Base-by-base conservation (phyloP, 2,329 filamentous ascomycete genomes). In the Fusarium chlamydosporum region DNA sequence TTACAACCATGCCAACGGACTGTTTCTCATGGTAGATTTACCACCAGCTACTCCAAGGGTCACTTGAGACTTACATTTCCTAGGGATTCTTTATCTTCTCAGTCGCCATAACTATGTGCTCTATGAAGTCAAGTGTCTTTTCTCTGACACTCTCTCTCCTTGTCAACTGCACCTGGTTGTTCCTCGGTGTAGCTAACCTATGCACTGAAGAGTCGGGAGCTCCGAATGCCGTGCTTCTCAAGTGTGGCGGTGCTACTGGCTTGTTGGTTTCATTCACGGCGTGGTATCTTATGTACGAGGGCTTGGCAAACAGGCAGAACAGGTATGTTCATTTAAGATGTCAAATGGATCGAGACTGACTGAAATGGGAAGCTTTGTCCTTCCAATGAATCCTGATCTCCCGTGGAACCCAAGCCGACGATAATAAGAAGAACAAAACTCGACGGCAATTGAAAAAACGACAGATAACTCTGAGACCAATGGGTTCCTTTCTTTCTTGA, bases 201-300 rank as follows among this genome's bases (percentile, higher is more conserved):
- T 61, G 10, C 7, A 61, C 59, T 13, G 45, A 61, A n/a, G 56
- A 61, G 3, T 46, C 40, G 0, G 59, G 59, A 1, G 56, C 46
- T 20, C 56, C 59, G 0, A 61, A 37, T 3, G n/a, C 40, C 7
- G 56, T 54, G 3, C 46, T 61, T 0, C 33, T 61, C 3, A 61
- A 61, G 46, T 61, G 46, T 10, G 46, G 59, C 1, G 56, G 59
- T 3, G 59, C 26, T 3, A 61, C 40, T 46, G 59, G 59, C 10
- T 46, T 61, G 15, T 20, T 61, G 23, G 40, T 41, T 7, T 61
- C 56, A 3, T 54, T 61, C 1, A 61, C 59, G 0, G 59, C 59
- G 0, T 61, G 59, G 59, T 61, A 61, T 27, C 56, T 61, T 2
- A 61, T 61, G 56, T 61, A 61, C 3, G 56, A 61, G n/a, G 59